Percentiles rank a stretch among this genome's conserved stretches.
Conservation (phyloP, 495 filamentous ascomycete species). For the Terfezia boudieri region DNA sequence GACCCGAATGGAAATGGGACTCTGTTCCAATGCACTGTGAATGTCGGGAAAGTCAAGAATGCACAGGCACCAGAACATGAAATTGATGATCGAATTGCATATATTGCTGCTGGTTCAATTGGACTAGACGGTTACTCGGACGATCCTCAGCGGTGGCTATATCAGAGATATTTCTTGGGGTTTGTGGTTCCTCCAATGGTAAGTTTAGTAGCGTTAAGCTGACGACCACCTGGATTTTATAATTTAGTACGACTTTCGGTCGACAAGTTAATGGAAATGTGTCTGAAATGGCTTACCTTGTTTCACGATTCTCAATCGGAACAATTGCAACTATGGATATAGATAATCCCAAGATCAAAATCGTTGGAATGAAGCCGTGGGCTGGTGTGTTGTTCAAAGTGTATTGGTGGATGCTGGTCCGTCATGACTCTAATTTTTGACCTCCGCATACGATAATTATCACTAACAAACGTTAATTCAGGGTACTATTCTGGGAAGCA, state of each 20-base stretch:
- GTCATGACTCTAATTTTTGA: background rate
- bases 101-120: constrained; percentile 11
- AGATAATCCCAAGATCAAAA: background rate
- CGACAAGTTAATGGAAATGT: background rate
- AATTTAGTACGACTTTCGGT: constrained; percentile 1
- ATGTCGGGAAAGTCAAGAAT: constrained; percentile 3
- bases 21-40: constrained; percentile 12
- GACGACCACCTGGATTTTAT: background rate
- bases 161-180: background rate
- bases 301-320: constrained; percentile 8
- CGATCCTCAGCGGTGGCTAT: background rate
- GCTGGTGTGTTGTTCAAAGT: constrained; percentile 12
- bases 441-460: no score
- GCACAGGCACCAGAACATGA: background rate
- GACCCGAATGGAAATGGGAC: background rate
- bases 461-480: background rate
- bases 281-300: background rate
- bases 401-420: constrained; percentile 8
- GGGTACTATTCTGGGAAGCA: constrained; percentile 8
- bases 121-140: constrained; percentile 11
- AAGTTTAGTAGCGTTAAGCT: background rate
- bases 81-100: constrained; percentile 6
- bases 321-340: constrained; percentile 9
- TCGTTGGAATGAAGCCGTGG: constrained; percentile 8
- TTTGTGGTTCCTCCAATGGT: background rate